These are phyloP conservation scores for Aspergillus conjunctus DNA, from an alignment of 495 filamentous ascomycete species.

Conservation along the genomic window DNA sequence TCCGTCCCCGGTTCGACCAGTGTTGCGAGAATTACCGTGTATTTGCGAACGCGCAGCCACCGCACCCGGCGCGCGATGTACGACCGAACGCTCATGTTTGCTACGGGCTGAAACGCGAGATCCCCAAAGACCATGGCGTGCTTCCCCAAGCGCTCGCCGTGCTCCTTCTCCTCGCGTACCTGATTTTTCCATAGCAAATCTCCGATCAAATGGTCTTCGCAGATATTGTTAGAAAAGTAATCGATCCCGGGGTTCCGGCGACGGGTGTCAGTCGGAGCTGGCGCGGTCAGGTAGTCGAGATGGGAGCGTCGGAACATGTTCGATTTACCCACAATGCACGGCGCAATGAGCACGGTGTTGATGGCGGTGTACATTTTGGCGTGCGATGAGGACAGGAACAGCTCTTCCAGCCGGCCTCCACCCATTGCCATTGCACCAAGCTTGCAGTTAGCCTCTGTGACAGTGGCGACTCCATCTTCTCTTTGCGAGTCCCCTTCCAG, in stretches of 20 bases:
- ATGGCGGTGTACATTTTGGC: constrained; percentile 99
- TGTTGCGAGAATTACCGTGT: constrained; percentile 85
- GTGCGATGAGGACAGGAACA: constrained; percentile 91
- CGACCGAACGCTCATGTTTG: constrained; percentile 72
- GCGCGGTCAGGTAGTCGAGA: constrained; percentile 74
- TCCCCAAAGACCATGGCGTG: constrained; percentile 85
- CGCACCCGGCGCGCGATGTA: constrained; percentile 84
- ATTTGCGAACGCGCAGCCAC: constrained; percentile 94
- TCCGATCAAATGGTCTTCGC: constrained; percentile 95
- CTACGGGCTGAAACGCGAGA: constrained; percentile 86
- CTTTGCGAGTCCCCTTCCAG: constrained; percentile 30
- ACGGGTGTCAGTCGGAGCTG: constrained; percentile 33
- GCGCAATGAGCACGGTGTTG: constrained; percentile 87
- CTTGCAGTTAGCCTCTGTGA: constrained; percentile 6
- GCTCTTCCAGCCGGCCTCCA: constrained; percentile 88
- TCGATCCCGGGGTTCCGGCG: constrained; percentile 69
- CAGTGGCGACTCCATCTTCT: neutral
- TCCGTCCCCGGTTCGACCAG: constrained; percentile 95
- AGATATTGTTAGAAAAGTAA: constrained; percentile 94
- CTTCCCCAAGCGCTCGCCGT: constrained; percentile 60
- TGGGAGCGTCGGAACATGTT: constrained; percentile 98
- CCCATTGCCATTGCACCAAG: constrained; percentile 44
- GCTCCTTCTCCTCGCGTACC: constrained; percentile 47
- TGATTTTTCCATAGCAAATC: constrained; percentile 79
- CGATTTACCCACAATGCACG: constrained; percentile 94